A percentile compares a stretch with the other conserved stretches of the same genome.
Evolutionary conservation across 2,329 filamentous ascomycete species (phyloP).

Genomic region (Botrytis deweyae): DNA sequence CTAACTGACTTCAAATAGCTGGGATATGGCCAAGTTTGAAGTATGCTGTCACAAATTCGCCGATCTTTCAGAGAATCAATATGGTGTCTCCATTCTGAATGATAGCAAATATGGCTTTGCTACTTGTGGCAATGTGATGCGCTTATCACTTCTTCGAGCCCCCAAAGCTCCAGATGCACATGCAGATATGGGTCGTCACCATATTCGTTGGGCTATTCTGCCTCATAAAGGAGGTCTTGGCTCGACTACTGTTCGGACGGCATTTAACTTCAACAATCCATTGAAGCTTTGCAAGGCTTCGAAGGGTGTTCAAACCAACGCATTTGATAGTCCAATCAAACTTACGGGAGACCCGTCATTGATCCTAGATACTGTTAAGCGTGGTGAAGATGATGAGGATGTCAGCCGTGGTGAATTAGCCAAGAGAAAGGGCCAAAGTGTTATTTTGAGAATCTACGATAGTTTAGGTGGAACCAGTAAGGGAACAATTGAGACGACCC

Average conservation of each 20-base stretch:
- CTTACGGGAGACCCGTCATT: conserved; percentile 67
- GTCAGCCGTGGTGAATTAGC: conserved; percentile 62
- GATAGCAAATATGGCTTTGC: conserved; percentile 97
- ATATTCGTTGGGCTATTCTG: conserved; percentile 86
- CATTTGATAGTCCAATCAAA: conserved; percentile 56
- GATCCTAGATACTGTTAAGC: conserved; percentile 86
- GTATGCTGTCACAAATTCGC: conserved; percentile 95
- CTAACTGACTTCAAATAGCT: conserved; percentile 49
- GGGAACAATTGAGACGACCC: conserved; percentile 64
- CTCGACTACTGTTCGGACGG: conserved; percentile 73
- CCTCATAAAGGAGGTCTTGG: conserved; percentile 76
- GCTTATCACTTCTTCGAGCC: conserved; percentile 78
- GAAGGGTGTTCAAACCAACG: conserved; percentile 45
- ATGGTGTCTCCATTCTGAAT: conserved; percentile 90
- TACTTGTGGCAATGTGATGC: conserved; percentile 84
- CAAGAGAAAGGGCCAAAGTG: conserved; percentile 68
- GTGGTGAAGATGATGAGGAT: conserved; percentile 84
- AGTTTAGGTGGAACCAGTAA: conserved; percentile 77
- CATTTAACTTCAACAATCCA: conserved; percentile 88
- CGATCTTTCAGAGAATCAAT: conserved; percentile 82
- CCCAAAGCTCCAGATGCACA: conserved; percentile 92
- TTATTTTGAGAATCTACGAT: conserved; percentile 86
- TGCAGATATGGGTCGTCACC: conserved; percentile 89
- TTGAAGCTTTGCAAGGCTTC: conserved; percentile 53
- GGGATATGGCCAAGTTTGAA: conserved; percentile 98